A percentile compares a stretch with the other conserved stretches of the same genome.
These are phyloP conservation scores for Blakeslea trispora DNA, from an alignment of 371 early-diverging fungal species.

Conservation along the genomic window DNA sequence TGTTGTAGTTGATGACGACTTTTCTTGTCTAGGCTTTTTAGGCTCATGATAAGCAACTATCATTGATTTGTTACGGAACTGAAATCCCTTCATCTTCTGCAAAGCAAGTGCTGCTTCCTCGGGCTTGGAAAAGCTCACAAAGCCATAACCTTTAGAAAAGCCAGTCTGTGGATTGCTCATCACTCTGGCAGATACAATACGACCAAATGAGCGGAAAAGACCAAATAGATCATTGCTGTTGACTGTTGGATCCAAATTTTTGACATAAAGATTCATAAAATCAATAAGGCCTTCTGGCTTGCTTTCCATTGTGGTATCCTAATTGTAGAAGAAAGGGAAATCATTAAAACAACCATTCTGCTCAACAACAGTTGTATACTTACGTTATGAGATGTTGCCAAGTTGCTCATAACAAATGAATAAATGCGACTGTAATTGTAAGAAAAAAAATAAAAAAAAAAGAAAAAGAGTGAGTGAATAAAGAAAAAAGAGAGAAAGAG, in stretches of 20 bases:
- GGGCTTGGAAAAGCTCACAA: constrained; percentile 44
- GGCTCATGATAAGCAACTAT: constrained; percentile 52
- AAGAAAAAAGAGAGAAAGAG: neutral
- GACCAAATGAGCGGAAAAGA: constrained; percentile 45
- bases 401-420: neutral
- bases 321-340: neutral
- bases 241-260: constrained; percentile 45
- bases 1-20: constrained; percentile 26
- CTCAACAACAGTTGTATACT: neutral
- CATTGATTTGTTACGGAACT: constrained; percentile 32
- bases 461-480: constrained; percentile 4
- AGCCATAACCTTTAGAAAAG: constrained; percentile 49
- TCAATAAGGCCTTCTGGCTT: constrained; percentile 24
- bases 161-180: constrained; percentile 48
- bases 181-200: constrained; percentile 50
- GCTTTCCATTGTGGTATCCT: constrained; percentile 6
- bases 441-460: neutral
- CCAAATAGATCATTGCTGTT: constrained; percentile 42
- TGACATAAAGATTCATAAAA: constrained; percentile 45
- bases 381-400: neutral
- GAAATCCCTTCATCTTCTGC: constrained; percentile 37
- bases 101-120: constrained; percentile 45
- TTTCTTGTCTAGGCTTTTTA: constrained; percentile 40
- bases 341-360: neutral
- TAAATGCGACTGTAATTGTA: neutral